phyloP scores from a whole-genome alignment of 106 monocot species.

The Amphibolis antarctica region DNA sequence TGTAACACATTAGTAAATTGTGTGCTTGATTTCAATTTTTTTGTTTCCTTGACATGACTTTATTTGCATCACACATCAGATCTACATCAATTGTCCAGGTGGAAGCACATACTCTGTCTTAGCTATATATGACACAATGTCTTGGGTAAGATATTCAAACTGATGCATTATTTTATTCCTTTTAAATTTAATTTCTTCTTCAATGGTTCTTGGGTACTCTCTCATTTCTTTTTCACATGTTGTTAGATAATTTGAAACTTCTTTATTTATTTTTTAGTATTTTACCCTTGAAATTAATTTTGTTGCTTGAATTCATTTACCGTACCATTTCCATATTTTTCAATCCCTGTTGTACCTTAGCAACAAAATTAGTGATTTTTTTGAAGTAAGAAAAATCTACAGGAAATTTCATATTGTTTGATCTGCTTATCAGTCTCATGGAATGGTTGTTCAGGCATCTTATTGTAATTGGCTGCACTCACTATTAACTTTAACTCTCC shows the following conservation, averaged over 20 bases:
- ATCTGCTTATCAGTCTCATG: no score
- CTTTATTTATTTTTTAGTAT: background rate
- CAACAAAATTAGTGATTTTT: no score
- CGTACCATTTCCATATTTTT: no score
- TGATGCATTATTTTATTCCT: background rate
- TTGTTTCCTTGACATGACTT: background rate
- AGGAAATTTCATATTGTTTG: no score
- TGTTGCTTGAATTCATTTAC: background rate
- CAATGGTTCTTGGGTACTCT: background rate
- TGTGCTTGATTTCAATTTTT: background rate
- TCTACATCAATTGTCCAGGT: conserved; percentile 89
- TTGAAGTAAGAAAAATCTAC: no score
- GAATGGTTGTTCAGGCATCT: no score
- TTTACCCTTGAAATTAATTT: background rate
- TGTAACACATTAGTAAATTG: background rate
- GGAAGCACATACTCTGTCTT: conserved; percentile 92
- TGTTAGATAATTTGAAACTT: background rate
- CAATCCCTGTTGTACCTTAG: background rate
- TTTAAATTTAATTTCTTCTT: background rate
- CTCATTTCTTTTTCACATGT: background rate
- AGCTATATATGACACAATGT: conserved; percentile 96
- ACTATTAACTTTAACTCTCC: background rate
- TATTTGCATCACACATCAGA: conserved; percentile 15
- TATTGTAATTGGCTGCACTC: no score
- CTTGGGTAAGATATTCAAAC: conserved; percentile 49